Evolutionary conservation across 2,329 filamentous ascomycete genomes (phyloP).

Genomic region (Fusarium mangiferae): DNA sequence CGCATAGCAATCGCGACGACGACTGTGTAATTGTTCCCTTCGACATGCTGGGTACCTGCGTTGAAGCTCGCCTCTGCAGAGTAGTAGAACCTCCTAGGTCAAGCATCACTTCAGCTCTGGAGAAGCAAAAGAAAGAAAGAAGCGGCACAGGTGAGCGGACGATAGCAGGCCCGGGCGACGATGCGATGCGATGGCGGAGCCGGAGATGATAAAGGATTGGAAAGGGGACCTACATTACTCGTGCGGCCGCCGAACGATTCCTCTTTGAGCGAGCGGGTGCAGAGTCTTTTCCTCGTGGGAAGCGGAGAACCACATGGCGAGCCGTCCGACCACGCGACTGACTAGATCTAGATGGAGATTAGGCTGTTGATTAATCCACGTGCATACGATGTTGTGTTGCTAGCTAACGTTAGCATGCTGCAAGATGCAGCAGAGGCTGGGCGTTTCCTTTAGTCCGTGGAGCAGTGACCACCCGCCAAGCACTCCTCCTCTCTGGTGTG

Average conservation of each 20-base stretch:
- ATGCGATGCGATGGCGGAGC: slow-evolving; percentile 6
- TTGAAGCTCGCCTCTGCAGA: slow-evolving; percentile 15
- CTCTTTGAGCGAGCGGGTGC: slow-evolving; percentile 4
- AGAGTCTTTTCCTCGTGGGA: slow-evolving; percentile 6
- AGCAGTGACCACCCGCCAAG: background rate
- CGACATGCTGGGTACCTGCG: slow-evolving; percentile 17
- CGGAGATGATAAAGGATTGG: slow-evolving; percentile 27
- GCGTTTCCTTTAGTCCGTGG: slow-evolving; percentile 7
- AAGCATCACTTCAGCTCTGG: slow-evolving; percentile 8
- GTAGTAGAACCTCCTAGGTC: slow-evolving; percentile 1
- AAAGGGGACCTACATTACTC: slow-evolving; percentile 35
- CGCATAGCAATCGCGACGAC: slow-evolving; percentile 91
- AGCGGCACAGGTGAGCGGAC: background rate
- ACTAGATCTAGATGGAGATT: slow-evolving; percentile 28
- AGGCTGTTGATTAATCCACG: slow-evolving; percentile 12
- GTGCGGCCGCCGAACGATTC: slow-evolving; percentile 11
- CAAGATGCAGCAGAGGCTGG: background rate
- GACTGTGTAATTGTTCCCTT: slow-evolving; percentile 68
- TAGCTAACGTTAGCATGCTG: background rate
- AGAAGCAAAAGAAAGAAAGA: background rate
- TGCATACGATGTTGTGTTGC: background rate
- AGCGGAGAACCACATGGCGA: slow-evolving; percentile 33
- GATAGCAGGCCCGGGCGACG: background rate
- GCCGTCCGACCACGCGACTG: slow-evolving; percentile 21
- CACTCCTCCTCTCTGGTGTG: background rate